Percentiles rank a stretch among this genome's conserved stretches.
Evolutionary conservation across 345 rosid species (phyloP).

Genomic region (Triadica sebifera): DNA sequence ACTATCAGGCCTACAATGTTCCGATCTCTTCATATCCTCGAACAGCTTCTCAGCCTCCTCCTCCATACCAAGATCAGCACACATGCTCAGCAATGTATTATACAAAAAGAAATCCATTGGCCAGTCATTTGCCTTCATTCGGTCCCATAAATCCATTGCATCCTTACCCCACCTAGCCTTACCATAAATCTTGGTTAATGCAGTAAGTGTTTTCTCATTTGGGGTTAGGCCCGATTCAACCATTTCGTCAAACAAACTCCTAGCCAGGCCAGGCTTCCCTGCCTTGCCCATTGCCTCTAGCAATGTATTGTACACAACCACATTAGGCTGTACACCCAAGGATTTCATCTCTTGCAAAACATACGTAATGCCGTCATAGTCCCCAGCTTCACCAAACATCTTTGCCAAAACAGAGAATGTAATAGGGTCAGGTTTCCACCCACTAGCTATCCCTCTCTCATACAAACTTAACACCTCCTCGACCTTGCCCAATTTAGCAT

Average conservation of each 20-base stretch:
- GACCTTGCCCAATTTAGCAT: slow-evolving; percentile 73
- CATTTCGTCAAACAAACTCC: slow-evolving; percentile 79
- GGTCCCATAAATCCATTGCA: slow-evolving; percentile 75
- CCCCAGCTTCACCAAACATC: slow-evolving; percentile 92
- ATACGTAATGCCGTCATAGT: slow-evolving; percentile 89
- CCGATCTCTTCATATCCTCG: slow-evolving; percentile 68
- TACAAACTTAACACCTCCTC: slow-evolving; percentile 85
- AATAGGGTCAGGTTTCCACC: slow-evolving; percentile 83
- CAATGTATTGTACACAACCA: slow-evolving; percentile 79
- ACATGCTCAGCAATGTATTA: slow-evolving; percentile 85
- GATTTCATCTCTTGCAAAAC: slow-evolving; percentile 82
- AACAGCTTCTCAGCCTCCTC: slow-evolving; percentile 84
- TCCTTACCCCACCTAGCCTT: slow-evolving; percentile 90
- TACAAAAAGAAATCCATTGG: slow-evolving; percentile 79
- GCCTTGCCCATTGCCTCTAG: slow-evolving; percentile 89
- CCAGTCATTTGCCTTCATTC: slow-evolving; percentile 67
- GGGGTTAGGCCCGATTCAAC: slow-evolving; percentile 67
- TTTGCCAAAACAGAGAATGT: slow-evolving; percentile 78
- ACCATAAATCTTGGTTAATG: slow-evolving; percentile 80
- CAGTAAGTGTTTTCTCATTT: slow-evolving; percentile 72
- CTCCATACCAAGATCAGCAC: slow-evolving; percentile 82
- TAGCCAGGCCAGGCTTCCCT: slow-evolving; percentile 83
- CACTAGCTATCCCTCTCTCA: slow-evolving; percentile 88
- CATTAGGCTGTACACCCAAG: slow-evolving; percentile 72
- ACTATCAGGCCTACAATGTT: slow-evolving; percentile 59